These are phyloP conservation scores for Camellia oleifera DNA, from an alignment of 179 eudicot species.

Conservation along the genomic window DNA sequence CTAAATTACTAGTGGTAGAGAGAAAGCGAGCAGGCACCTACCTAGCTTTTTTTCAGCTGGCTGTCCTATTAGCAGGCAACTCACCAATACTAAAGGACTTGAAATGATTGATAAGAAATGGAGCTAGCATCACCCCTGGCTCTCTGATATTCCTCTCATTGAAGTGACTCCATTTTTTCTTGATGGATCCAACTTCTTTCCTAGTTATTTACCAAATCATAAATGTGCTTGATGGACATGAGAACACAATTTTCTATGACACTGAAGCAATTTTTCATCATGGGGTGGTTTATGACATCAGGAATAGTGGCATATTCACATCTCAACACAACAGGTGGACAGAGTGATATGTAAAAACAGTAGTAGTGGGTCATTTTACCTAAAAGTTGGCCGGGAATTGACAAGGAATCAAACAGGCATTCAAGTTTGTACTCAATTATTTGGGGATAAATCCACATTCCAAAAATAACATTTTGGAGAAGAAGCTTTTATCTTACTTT, in stretches of 20 bases:
- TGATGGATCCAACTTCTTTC: too few species aligned
- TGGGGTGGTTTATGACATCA: neutral
- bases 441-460: neutral
- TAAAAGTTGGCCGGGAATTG: neutral
- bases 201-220: neutral
- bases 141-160: neutral
- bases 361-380: neutral
- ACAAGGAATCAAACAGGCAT: neutral
- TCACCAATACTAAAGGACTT: neutral
- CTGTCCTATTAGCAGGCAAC: slow-evolving; percentile 2
- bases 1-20: too few species aligned
- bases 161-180: too few species aligned
- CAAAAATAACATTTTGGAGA: too few species aligned
- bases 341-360: neutral
- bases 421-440: neutral
- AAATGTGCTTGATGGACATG: neutral
- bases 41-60: neutral
- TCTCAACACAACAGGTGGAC: neutral
- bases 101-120: neutral
- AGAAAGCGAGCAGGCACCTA: neutral
- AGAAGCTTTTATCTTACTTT: too few species aligned
- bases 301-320: neutral
- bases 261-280: neutral
- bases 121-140: neutral
- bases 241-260: neutral